Conservation (phyloP, 2,329 filamentous ascomycete species). For the Paracamarosporium sp. region DNA sequence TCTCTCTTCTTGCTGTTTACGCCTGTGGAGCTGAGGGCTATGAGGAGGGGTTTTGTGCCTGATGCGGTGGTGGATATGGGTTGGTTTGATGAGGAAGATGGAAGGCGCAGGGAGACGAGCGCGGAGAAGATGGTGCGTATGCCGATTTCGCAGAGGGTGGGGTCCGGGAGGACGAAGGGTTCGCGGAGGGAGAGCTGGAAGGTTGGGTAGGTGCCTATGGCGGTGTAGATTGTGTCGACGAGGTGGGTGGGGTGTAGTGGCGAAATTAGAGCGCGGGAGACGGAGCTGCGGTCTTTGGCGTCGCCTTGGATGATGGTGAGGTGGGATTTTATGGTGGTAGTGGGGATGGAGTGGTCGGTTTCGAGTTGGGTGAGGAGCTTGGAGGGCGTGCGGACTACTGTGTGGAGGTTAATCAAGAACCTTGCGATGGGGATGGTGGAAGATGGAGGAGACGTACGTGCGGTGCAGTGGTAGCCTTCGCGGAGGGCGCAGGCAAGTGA, state of each 20-base stretch:
- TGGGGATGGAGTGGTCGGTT: constrained; percentile 46
- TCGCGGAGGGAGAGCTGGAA: constrained; percentile 26
- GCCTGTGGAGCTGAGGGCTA: constrained; percentile 49
- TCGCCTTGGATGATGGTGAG: constrained; percentile 59
- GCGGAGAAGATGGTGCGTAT: constrained; percentile 39
- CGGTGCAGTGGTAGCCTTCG: constrained; percentile 53
- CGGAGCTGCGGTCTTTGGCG: constrained; percentile 50
- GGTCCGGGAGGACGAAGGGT: constrained; percentile 43
- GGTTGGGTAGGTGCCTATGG: constrained; percentile 51
- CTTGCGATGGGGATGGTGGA: neutral
- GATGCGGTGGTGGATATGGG: constrained; percentile 5
- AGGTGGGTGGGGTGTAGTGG: constrained; percentile 22
- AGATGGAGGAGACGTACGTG: constrained; percentile 30
- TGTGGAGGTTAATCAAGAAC: neutral
- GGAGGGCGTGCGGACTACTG: constrained; percentile 55
- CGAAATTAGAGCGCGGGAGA: constrained; percentile 48
- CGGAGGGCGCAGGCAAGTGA: constrained; percentile 54
- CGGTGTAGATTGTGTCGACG: constrained; percentile 55
- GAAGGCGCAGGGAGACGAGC: constrained; percentile 22
- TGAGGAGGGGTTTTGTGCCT: constrained; percentile 25
- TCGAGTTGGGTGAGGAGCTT: constrained; percentile 56
- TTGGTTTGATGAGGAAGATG: no score
- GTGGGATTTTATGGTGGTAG: constrained; percentile 41
- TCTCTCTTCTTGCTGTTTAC: constrained; percentile 41
- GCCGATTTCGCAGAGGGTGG: constrained; percentile 43